Base-by-base conservation (phyloP, 768 basidiomycete species). In the Mycena rebaudengoi region DNA sequence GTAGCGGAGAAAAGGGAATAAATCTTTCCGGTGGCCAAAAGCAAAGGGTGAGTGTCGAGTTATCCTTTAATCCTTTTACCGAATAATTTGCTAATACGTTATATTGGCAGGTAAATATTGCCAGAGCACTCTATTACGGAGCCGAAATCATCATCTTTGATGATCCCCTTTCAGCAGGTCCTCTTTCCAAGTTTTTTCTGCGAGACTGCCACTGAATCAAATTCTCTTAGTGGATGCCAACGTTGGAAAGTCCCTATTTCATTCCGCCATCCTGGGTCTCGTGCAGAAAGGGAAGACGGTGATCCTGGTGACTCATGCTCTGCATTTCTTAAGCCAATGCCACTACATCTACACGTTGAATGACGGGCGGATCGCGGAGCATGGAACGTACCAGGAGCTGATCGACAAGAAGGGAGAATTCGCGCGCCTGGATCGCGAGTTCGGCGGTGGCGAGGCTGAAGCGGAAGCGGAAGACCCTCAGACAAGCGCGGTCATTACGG, bases 241-340 rank as follows among this genome's bases (percentile, higher is more conserved):
- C 67, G 91, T 92, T 46, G 90, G 89, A 2, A 86, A 86, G 69
- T 79, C 86, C 10, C 79, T 92, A 5, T 91, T 92, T 71, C 80
- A 85, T 45, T 81, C 85, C 49, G 89, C 87, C 13, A 89, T 92
- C 67, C 65, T 86, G 10, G 75, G 76, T 0, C 81, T 87, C 4
- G 76, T 79, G 21, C 70, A 67, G 29, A 70, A 68, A 3, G 85
- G 83, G 45, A 94, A 94, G 74, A 96, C 96, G 12, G 85, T 93
- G 26, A 80, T 98, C 40, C 86, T 98, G 55, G 95, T 96, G 54
- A 98, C 96, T 0, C 95, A 97, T 71, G 94, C 93, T 1, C 82
- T 97, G 16, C 95, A 97, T 76, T 92, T 96, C 80, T 84, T 98
- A 33, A 90, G 92, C 2, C 84, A 91, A 56, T 92, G 93, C 29